These are phyloP conservation scores for Macadamia tetraphylla DNA, from an alignment of 164 flowering plant species.

Conservation along the genomic window DNA sequence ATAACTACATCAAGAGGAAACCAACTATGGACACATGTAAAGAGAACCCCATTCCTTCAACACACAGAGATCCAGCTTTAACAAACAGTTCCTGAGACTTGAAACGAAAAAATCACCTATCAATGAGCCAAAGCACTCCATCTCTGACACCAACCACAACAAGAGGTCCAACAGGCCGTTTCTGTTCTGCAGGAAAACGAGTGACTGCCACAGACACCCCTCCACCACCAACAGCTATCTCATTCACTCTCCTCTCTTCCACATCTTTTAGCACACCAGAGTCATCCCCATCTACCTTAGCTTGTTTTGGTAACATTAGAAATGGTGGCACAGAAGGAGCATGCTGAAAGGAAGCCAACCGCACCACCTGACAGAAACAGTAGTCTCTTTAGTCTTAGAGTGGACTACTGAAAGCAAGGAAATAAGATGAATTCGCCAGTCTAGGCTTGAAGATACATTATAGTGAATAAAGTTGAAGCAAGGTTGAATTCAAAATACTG, in stretches of 20 bases:
- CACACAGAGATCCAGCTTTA: too few species aligned
- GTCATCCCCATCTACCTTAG: slow-evolving; percentile 73
- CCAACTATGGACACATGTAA: too few species aligned
- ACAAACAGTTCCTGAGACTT: neutral
- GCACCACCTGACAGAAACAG: slow-evolving; percentile 58
- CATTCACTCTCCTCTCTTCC: slow-evolving; percentile 73
- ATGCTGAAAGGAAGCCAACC: slow-evolving; percentile 96
- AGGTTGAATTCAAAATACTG: too few species aligned
- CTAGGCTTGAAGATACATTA: neutral
- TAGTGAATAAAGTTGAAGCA: neutral
- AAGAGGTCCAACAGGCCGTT: slow-evolving; percentile 94
- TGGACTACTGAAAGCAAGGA: neutral
- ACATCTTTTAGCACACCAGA: slow-evolving; percentile 45
- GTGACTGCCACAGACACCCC: slow-evolving; percentile 96
- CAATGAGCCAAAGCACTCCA: slow-evolving; percentile 98
- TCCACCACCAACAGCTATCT: slow-evolving; percentile 98
- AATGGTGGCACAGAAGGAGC: slow-evolving; percentile 96
- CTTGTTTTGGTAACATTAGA: slow-evolving; percentile 69
- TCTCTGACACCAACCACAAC: slow-evolving; percentile 91
- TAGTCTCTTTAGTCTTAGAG: slow-evolving; percentile 4
- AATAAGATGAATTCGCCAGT: neutral
- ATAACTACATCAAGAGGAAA: too few species aligned
- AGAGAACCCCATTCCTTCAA: too few species aligned
- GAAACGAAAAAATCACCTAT: slow-evolving; percentile 42
- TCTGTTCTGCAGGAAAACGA: slow-evolving; percentile 95